Evolutionary conservation across 306 rosid species (phyloP).

Genomic region (Trifolium dubium): DNA sequence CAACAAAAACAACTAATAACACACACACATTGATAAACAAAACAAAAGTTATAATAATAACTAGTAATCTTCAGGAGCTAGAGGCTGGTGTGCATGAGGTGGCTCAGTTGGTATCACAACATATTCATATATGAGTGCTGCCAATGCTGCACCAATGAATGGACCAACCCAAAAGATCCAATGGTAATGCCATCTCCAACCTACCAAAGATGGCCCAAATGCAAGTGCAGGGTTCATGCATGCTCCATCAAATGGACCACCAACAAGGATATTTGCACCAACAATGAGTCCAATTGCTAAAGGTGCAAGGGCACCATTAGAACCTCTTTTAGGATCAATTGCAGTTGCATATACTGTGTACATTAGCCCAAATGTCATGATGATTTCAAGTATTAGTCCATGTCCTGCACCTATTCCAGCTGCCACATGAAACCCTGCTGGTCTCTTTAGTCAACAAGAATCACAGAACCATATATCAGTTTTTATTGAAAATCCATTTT

Average conservation of each 20-base stretch:
- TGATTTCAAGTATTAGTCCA: conserved; percentile 71
- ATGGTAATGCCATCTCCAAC: conserved; percentile 88
- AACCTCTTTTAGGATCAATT: conserved; percentile 88
- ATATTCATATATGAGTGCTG: conserved; percentile 78
- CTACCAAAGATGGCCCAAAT: conserved; percentile 90
- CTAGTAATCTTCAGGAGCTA: conserved; percentile 95
- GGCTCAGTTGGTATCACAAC: conserved; percentile 75
- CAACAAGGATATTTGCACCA: conserved; percentile 86
- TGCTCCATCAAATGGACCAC: conserved; percentile 94
- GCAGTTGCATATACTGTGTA: conserved; percentile 85
- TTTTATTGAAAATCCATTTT: background rate
- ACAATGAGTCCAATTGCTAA: conserved; percentile 80
- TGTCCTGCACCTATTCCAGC: conserved; percentile 60
- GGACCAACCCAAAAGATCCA: conserved; percentile 99
- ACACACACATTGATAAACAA: conserved; percentile 24
- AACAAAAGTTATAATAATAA: background rate
- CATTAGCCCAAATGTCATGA: conserved; percentile 81
- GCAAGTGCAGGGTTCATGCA: conserved; percentile 96
- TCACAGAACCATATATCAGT: conserved; percentile 16
- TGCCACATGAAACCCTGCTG: conserved; percentile 62
- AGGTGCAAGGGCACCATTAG: conserved; percentile 68
- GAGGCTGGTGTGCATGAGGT: conserved; percentile 77
- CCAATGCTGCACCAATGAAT: conserved; percentile 79
- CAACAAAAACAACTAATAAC: conserved; percentile 9
- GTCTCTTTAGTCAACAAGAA: conserved; percentile 56